A percentile compares a stretch with the other conserved stretches of the same genome.
Evolutionary conservation across 371 early-diverging fungal species (phyloP).

Genomic region (Fennellomyces sp.): DNA sequence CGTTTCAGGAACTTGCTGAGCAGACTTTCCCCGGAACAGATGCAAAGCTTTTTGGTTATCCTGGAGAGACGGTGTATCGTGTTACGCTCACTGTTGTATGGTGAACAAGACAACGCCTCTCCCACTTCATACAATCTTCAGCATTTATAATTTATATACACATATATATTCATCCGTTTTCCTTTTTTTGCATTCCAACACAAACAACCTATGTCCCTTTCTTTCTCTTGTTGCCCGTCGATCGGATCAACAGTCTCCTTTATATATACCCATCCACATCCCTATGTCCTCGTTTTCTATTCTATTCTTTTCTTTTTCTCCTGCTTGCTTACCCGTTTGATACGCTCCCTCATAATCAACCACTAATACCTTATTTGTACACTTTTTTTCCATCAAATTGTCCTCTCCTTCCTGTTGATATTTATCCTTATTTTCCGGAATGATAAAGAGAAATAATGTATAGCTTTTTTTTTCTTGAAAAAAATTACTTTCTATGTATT

Average conservation of each 20-base stretch:
- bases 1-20: conserved; percentile 34
- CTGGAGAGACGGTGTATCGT: conserved; percentile 34
- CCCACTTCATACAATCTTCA: not conserved
- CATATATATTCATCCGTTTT: not conserved
- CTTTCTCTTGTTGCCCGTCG: not conserved
- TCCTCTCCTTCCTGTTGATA: not conserved
- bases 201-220: not conserved
- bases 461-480: not conserved
- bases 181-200: not conserved
- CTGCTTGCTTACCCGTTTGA: not conserved
- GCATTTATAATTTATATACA: not conserved
- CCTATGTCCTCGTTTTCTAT: too few species aligned
- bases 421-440: not conserved
- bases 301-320: not conserved
- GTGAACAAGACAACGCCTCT: not conserved
- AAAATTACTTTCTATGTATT: not conserved
- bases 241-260: not conserved
- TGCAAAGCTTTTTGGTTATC: conserved; percentile 26
- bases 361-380: too few species aligned
- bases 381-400: not conserved
- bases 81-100: conserved; percentile 21
- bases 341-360: too few species aligned
- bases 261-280: not conserved
- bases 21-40: conserved; percentile 26
- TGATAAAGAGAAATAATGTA: not conserved